phyloP scores from a whole-genome alignment of 2,329 filamentous ascomycete species.

The Arachnomyces sp. region DNA sequence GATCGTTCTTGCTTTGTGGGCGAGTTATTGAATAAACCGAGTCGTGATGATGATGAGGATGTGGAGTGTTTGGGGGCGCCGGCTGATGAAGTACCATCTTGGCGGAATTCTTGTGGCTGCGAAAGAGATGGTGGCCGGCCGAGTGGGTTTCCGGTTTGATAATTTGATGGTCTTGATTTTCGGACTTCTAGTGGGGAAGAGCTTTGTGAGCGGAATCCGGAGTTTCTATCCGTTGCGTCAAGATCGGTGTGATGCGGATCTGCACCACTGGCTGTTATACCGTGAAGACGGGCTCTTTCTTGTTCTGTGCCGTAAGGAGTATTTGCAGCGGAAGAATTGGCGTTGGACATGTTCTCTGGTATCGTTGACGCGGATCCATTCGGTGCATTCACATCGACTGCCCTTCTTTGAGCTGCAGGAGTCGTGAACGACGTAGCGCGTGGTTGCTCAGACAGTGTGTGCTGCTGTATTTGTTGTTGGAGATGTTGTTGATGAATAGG shows the following conservation, averaged over 20 bases:
- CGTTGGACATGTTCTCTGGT: conserved; percentile 34
- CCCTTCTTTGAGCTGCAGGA: conserved; percentile 37
- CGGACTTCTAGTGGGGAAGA: conserved; percentile 33
- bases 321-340: conserved; percentile 35
- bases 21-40: conserved; percentile 26
- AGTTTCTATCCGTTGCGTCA: conserved; percentile 23
- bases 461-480: conserved; percentile 25
- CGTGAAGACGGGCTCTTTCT: conserved; percentile 15
- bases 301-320: conserved; percentile 36
- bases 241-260: conserved; percentile 22
- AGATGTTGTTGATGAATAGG: conserved; percentile 53
- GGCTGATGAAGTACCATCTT: conserved; percentile 11
- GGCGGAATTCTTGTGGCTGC: background rate
- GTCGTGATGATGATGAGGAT: conserved; percentile 28
- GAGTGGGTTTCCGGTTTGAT: conserved; percentile 16
- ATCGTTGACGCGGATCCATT: conserved; percentile 41
- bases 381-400: conserved; percentile 34
- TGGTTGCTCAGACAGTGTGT: conserved; percentile 25
- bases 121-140: conserved; percentile 21
- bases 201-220: conserved; percentile 29
- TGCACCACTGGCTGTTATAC: conserved; percentile 18
- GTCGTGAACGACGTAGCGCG: conserved; percentile 31
- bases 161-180: conserved; percentile 22
- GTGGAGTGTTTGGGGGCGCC: conserved; percentile 19
- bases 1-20: conserved; percentile 24